A percentile compares a stretch with the other conserved stretches of the same genome.
phyloP scores from a whole-genome alignment of 1,284 basidiomycete species.

The Leccinum solheimii region DNA sequence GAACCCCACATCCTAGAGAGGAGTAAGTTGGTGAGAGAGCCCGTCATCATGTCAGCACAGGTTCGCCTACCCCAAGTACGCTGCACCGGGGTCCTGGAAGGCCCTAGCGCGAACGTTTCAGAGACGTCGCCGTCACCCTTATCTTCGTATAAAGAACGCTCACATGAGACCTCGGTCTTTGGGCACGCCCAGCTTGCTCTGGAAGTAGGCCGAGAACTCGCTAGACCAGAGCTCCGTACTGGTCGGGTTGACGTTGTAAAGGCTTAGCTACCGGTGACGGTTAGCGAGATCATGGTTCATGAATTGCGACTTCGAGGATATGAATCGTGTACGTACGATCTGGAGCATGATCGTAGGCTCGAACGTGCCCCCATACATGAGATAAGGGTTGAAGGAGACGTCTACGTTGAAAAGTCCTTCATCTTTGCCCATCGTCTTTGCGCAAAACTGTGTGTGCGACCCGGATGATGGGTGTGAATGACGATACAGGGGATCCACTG shows the following conservation, averaged over 20 bases:
- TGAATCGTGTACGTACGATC: conserved; percentile 45
- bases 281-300: neutral
- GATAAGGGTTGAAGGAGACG: conserved; percentile 55
- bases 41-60: neutral
- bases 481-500: neutral
- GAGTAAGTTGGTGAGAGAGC: conserved; percentile 1
- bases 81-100: conserved; percentile 60
- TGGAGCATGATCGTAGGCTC: conserved; percentile 61
- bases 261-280: conserved; percentile 43
- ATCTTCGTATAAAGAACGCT: conserved; percentile 18
- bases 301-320: neutral
- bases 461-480: neutral
- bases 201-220: conserved; percentile 53
- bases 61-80: conserved; percentile 50
- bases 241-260: conserved; percentile 54
- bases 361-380: conserved; percentile 59
- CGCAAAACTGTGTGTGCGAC: conserved; percentile 38
- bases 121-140: conserved; percentile 39
- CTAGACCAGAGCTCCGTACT: conserved; percentile 55
- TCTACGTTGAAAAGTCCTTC: conserved; percentile 52
- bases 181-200: conserved; percentile 49
- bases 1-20: conserved; percentile 14
- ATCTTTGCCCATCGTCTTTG: conserved; percentile 49
- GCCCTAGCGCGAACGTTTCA: conserved; percentile 51
- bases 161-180: conserved; percentile 57